phyloP scores from a whole-genome alignment of 2,329 filamentous ascomycete genomes.

The Colletotrichum sp. region DNA sequence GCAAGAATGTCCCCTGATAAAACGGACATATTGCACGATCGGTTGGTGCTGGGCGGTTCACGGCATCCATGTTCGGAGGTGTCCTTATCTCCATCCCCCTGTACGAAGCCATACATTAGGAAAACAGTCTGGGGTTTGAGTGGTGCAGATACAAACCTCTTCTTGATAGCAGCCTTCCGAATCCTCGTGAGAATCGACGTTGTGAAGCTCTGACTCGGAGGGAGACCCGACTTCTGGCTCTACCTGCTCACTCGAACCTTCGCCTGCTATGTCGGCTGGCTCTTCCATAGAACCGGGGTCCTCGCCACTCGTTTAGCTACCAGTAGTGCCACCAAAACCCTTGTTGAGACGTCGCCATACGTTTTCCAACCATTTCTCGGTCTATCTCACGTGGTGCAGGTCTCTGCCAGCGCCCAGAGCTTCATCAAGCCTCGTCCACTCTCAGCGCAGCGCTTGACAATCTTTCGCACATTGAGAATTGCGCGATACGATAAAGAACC shows the following conservation, averaged over 20 bases:
- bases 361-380: not conserved
- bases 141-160: not conserved
- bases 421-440: too few relatives aligned
- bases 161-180: not conserved
- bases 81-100: not conserved
- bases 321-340: not conserved
- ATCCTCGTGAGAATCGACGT: not conserved
- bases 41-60: not conserved
- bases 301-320: not conserved
- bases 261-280: not conserved
- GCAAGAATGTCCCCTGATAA: not conserved
- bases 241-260: not conserved
- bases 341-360: not conserved
- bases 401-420: not conserved
- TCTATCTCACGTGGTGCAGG: not conserved
- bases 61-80: not conserved
- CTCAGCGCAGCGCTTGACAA: not conserved
- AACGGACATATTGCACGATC: not conserved
- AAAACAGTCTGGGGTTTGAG: not conserved
- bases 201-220: not conserved
- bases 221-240: not conserved
- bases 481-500: not conserved
- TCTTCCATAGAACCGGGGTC: not conserved
- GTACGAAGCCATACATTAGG: not conserved
- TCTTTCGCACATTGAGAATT: not conserved